phyloP scores from a whole-genome alignment of 2,329 filamentous ascomycete genomes.

The Chaetomium globosum region DNA sequence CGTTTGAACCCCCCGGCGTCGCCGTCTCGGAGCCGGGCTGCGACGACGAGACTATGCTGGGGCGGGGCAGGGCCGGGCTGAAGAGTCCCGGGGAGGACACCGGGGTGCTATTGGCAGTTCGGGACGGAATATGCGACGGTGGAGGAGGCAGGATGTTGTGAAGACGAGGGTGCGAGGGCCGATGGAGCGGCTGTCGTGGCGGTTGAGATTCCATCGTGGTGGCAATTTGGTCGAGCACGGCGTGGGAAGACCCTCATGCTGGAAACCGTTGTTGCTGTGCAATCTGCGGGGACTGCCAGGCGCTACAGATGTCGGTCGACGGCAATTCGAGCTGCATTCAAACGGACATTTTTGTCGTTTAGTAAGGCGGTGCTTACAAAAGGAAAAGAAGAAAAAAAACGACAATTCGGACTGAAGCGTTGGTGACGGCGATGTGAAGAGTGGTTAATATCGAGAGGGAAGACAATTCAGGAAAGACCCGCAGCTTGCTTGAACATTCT shows the following conservation, averaged over 20 bases:
- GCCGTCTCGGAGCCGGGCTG: conserved; percentile 57
- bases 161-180: conserved; percentile 41
- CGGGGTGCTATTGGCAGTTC: conserved; percentile 60
- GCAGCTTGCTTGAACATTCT: conserved; percentile 9
- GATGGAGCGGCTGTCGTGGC: conserved; percentile 28
- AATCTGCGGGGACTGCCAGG: conserved; percentile 15
- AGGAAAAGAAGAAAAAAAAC: conserved; percentile 16
- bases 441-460: conserved; percentile 16
- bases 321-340: conserved; percentile 27
- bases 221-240: conserved; percentile 29
- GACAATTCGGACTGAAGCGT: neutral
- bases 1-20: conserved; percentile 55
- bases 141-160: conserved; percentile 44
- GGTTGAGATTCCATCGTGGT: conserved; percentile 38
- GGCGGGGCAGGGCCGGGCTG: conserved; percentile 53
- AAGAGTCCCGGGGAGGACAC: conserved; percentile 65
- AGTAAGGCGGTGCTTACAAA: neutral
- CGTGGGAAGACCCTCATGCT: conserved; percentile 36
- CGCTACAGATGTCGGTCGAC: conserved; percentile 7
- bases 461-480: conserved; percentile 24
- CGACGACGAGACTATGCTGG: conserved; percentile 45
- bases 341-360: conserved; percentile 28
- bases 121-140: conserved; percentile 47
- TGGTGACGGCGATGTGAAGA: conserved; percentile 16
- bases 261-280: conserved; percentile 22